Base-by-base conservation (phyloP, 1,139 yeast species). In the Pichia sp. region DNA sequence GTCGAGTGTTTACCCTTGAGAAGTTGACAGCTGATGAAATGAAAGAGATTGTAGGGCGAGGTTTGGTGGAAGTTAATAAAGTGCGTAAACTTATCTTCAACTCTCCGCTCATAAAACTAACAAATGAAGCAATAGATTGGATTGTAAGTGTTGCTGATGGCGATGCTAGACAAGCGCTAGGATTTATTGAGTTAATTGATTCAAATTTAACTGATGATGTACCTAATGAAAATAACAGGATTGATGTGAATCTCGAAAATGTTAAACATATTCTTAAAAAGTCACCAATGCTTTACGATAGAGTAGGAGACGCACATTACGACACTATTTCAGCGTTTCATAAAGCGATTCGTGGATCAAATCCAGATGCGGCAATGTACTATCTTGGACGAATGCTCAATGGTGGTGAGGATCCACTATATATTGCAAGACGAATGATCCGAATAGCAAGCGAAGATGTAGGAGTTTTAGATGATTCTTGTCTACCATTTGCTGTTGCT, bases 261-360 rank as follows among this genome's bases (percentile, higher is more conserved):
- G 61, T 83, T 44, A 67, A 62, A 45, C 56, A 52, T 28, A 62
- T 69, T 8, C 60, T 69, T 42, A 64, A 64, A 47, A 70, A 69
- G 51, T 72, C 76, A 10, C 85, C 79, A 41, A 71, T 79, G 53
- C 67, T 81, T 48, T 89, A 91, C 56, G 98, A 93, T 58, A 69
- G 85, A 39, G 79, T 77, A 32, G 97, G 96, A 0, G 98, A 91
- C 52, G 77, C 79, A 4, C 98, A 91, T 59, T 93, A 91, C 60
- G 99, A 91, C 58, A 77, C 95, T 0, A 91, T 91, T 5, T 84
- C 95, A 31, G 96, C 96, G 1, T 81, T 93, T 51, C 97, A 91
- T 63, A 91, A 91, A 56, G 76, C 95, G 0, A 74, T 91, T 0
- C 69, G 98, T 41, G 98, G 97, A 0, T 74, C 84, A 0, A 81